A percentile compares a stretch with the other conserved stretches of the same genome.
These are phyloP conservation scores for Aspergillus luchuensis DNA, from an alignment of 2,329 filamentous ascomycete species.

Conservation along the genomic window DNA sequence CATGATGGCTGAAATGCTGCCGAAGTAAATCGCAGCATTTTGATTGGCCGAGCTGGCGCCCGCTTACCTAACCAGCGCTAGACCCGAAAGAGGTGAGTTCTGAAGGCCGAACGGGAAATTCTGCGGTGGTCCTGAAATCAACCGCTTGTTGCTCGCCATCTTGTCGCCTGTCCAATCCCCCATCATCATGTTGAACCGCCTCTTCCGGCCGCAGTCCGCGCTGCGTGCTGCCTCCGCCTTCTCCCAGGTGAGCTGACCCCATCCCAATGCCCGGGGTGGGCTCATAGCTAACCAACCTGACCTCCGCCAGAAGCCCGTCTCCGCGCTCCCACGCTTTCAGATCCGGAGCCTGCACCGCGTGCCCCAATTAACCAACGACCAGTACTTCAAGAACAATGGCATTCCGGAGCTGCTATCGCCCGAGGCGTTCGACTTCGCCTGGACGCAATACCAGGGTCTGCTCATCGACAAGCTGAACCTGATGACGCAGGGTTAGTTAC, in stretches of 20 bases:
- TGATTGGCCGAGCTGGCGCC: constrained; percentile 29
- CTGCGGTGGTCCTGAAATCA: constrained; percentile 29
- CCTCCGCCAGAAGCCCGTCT: constrained; percentile 35
- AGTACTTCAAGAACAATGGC: constrained; percentile 52
- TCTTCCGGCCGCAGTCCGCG: constrained; percentile 47
- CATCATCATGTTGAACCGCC: constrained; percentile 46
- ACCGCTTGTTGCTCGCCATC: constrained; percentile 20
- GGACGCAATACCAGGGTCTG: constrained; percentile 76
- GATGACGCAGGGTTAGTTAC: constrained; percentile 66
- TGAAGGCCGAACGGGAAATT: constrained; percentile 35
- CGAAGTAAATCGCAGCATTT: constrained; percentile 22
- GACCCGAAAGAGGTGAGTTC: constrained; percentile 25
- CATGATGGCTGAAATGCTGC: neutral
- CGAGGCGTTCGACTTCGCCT: constrained; percentile 73
- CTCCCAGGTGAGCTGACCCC: constrained; percentile 34
- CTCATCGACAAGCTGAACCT: constrained; percentile 76
- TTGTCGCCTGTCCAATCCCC: constrained; percentile 16
- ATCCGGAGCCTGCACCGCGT: constrained; percentile 47
- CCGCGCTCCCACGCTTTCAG: constrained; percentile 41
- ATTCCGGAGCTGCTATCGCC: constrained; percentile 72
- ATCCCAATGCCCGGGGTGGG: constrained; percentile 1
- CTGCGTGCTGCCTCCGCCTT: constrained; percentile 45
- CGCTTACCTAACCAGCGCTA: constrained; percentile 33
- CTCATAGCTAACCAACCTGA: constrained; percentile 19
- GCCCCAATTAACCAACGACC: constrained; percentile 52